These are phyloP conservation scores for Daldinia grandis DNA, from an alignment of 495 filamentous ascomycete species.

Conservation along the genomic window DNA sequence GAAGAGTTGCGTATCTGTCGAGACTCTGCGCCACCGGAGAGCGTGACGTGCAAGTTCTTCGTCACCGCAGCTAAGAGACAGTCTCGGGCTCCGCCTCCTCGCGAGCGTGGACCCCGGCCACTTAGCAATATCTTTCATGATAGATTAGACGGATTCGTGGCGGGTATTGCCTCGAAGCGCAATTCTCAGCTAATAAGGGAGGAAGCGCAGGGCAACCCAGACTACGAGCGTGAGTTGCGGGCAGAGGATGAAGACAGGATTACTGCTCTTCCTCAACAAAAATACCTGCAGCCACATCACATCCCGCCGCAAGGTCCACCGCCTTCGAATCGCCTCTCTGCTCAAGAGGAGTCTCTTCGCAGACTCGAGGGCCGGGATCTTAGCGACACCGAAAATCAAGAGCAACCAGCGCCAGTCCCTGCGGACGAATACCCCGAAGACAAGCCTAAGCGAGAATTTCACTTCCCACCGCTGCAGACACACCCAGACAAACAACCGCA, in stretches of 20 bases:
- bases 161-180: slow-evolving; percentile 81
- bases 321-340: slow-evolving; percentile 45
- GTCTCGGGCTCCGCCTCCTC: slow-evolving; percentile 42
- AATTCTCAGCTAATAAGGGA: slow-evolving; percentile 80
- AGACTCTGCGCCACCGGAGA: slow-evolving; percentile 81
- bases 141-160: slow-evolving; percentile 82
- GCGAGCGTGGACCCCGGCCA: slow-evolving; percentile 64
- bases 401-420: slow-evolving; percentile 16
- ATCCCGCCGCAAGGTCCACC: slow-evolving; percentile 57
- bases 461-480: slow-evolving; percentile 60
- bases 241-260: slow-evolving; percentile 88
- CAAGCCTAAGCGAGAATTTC: slow-evolving; percentile 57
- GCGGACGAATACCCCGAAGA: slow-evolving; percentile 42
- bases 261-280: slow-evolving; percentile 75
- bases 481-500: slow-evolving; percentile 53
- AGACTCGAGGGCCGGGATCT: slow-evolving; percentile 53
- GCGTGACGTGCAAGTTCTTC: slow-evolving; percentile 92
- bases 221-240: slow-evolving; percentile 79
- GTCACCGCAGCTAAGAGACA: slow-evolving; percentile 77
- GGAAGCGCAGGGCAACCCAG: slow-evolving; percentile 80
- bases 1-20: slow-evolving; percentile 92
- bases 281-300: slow-evolving; percentile 62
- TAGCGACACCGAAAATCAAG: slow-evolving; percentile 32
- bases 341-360: slow-evolving; percentile 55
- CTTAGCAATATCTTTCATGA: slow-evolving; percentile 78